Conservation (phyloP, 257 asterid species). For the Lavandula angustifolia region DNA sequence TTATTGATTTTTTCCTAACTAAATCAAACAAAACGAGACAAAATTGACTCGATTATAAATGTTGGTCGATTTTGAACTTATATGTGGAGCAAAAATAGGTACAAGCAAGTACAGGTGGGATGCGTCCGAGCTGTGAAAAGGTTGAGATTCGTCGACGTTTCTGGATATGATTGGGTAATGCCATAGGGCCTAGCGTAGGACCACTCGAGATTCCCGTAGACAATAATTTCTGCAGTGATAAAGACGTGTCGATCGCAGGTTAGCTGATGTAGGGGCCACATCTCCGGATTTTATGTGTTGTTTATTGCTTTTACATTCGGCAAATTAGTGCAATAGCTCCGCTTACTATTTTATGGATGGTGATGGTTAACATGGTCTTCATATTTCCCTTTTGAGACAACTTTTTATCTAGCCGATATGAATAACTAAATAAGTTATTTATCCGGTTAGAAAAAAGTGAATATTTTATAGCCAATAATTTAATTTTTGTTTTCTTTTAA, state of each 20-base stretch:
- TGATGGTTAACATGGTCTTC: too few species aligned
- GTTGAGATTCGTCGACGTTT: slow-evolving; percentile 31
- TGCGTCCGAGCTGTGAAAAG: slow-evolving; percentile 20
- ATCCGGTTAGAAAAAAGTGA: too few species aligned
- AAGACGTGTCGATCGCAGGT: slow-evolving; percentile 36
- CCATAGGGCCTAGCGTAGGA: slow-evolving; percentile 6
- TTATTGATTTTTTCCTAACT: too few species aligned
- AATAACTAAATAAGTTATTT: too few species aligned
- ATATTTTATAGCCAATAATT: too few species aligned
- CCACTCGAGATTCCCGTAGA: slow-evolving; percentile 27
- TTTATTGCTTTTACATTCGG: neutral
- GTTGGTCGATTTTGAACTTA: neutral
- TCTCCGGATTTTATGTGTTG: neutral
- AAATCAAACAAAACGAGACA: neutral
- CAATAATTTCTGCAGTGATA: slow-evolving; percentile 16
- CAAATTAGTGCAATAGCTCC: too few species aligned
- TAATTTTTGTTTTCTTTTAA: too few species aligned
- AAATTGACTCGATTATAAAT: neutral
- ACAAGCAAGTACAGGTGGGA: slow-evolving; percentile 29
- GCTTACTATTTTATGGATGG: too few species aligned
- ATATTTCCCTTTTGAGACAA: too few species aligned
- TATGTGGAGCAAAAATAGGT: slow-evolving; percentile 7
- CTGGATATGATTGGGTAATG: slow-evolving; percentile 29
- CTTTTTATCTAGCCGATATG: too few species aligned
- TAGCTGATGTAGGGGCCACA: slow-evolving; percentile 16